Base-by-base conservation (phyloP, 345 rosid species). In the Toxicodendron radicans region DNA sequence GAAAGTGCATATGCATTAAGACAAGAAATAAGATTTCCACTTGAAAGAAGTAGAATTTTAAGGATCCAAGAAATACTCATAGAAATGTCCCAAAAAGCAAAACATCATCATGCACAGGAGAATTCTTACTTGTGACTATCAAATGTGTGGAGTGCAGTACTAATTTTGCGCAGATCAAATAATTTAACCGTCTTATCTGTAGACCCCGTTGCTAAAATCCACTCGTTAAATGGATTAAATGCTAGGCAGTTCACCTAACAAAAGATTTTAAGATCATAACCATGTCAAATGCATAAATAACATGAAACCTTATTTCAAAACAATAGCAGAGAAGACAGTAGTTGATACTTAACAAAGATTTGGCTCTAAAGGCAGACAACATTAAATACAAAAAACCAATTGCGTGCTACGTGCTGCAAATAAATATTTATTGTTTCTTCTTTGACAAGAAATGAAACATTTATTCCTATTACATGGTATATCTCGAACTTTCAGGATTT, bases 161-260 rank as follows among this genome's bases (percentile, higher is more conserved):
- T 85, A 82, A 96, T 88, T 89, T 90, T 93, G 83, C 98, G 94
- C 48, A 93, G 78, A 80, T 96, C 99, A 78, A 96, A 93, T 64
- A 96, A 72, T 86, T 93, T 96, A 69, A 93, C 99, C 24, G 97
- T 96, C 86, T 92, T 96, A 79, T 93, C 99, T 65, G 99, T 96
- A 75, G 99, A 96, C 13, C 99, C 98, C 21, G 99, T 96, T 1
- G 98, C 98, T 79, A 96, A 93, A 74, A 96, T 90, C 98, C 99
- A 96, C 78, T 93, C 99, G 81, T 96, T 96, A 70, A 93, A 89
- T 74, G 99, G 99, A 77, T 96, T 96, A 81, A 96, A 96, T 43
- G 99, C 99, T 80, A 96, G 78, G 84, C 99, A 96, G 84, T 96
- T 96, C 60, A 90, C 98, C 99, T 93, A 75, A 58, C 70, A 75